Evolutionary conservation across 1,284 basidiomycete species (phyloP).

Genomic region (Papiliotrema flavescens): DNA sequence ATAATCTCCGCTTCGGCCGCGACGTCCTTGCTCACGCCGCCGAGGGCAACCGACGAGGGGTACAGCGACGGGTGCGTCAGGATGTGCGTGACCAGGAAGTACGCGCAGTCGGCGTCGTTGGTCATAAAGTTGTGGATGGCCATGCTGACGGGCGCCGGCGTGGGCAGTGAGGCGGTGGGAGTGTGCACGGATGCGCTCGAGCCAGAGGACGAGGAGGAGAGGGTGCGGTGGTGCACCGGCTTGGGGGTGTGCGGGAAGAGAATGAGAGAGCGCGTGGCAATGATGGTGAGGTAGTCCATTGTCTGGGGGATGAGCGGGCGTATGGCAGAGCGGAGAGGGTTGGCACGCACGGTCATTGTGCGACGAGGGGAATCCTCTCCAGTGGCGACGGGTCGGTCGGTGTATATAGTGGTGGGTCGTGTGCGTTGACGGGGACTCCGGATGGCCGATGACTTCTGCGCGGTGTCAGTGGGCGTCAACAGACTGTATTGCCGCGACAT

Average conservation of each 20-base stretch:
- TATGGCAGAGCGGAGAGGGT: too few relatives aligned
- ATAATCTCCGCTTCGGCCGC: conserved; percentile 32
- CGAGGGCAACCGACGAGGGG: neutral
- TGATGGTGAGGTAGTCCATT: conserved; percentile 44
- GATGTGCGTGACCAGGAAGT: conserved; percentile 36
- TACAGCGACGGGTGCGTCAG: conserved; percentile 10
- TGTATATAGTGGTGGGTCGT: neutral
- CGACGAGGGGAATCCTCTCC: too few relatives aligned
- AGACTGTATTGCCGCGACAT: too few relatives aligned
- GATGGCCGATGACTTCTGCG: too few relatives aligned
- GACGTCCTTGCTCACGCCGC: conserved; percentile 10
- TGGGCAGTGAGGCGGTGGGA: conserved; percentile 2
- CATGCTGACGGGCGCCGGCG: conserved; percentile 28
- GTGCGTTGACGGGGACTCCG: conserved; percentile 2
- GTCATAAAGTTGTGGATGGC: conserved; percentile 32
- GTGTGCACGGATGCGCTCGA: conserved; percentile 3
- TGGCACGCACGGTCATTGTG: too few relatives aligned
- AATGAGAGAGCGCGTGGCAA: conserved; percentile 34
- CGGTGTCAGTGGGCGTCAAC: too few relatives aligned
- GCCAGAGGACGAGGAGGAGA: conserved; percentile 10
- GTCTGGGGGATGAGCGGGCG: too few relatives aligned
- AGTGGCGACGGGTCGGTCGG: too few relatives aligned
- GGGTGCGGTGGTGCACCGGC: neutral
- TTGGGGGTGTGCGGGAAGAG: conserved; percentile 23
- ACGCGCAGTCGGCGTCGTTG: conserved; percentile 30